Percentiles rank a stretch among this genome's conserved stretches.
Evolutionary conservation across 2,329 filamentous ascomycete genomes (phyloP).

Genomic region (Iodosphaeria phyllophila): DNA sequence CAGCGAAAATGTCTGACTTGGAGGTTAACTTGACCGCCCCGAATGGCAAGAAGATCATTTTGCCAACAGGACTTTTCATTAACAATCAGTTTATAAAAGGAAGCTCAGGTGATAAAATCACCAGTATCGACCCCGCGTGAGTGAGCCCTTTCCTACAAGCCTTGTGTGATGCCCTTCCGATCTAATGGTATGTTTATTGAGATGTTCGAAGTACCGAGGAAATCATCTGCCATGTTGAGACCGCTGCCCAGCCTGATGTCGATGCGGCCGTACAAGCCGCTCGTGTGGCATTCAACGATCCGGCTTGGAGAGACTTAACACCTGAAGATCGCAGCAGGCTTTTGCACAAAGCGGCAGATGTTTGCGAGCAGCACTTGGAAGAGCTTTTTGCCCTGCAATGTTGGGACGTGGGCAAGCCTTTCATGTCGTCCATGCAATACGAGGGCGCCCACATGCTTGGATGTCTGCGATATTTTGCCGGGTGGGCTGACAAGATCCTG

Average conservation of each 20-base stretch:
- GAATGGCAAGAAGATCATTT: slow-evolving; percentile 43
- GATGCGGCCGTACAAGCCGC: slow-evolving; percentile 3
- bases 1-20: neutral
- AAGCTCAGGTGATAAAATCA: slow-evolving; percentile 1
- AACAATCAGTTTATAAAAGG: slow-evolving; percentile 4
- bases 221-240: slow-evolving; percentile 1
- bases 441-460: slow-evolving; percentile 26
- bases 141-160: neutral
- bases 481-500: slow-evolving; percentile 63
- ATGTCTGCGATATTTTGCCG: slow-evolving; percentile 65
- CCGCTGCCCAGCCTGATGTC: slow-evolving; percentile 2
- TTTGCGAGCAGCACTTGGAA: slow-evolving; percentile 45
- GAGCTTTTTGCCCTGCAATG: slow-evolving; percentile 38
- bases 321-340: slow-evolving; percentile 48
- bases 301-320: slow-evolving; percentile 50
- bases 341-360: slow-evolving; percentile 50
- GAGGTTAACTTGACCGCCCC: slow-evolving; percentile 41
- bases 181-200: neutral
- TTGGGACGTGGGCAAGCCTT: slow-evolving; percentile 69
- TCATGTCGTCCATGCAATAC: slow-evolving; percentile 33
- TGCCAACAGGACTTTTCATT: slow-evolving; percentile 35
- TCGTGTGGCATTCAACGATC: slow-evolving; percentile 29
- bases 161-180: neutral
- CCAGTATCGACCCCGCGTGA: slow-evolving; percentile 2
- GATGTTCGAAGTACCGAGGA: slow-evolving; percentile 1